Base-by-base conservation (phyloP, 805 yeast genomes). In the Crinitomyces ghanaensis region DNA sequence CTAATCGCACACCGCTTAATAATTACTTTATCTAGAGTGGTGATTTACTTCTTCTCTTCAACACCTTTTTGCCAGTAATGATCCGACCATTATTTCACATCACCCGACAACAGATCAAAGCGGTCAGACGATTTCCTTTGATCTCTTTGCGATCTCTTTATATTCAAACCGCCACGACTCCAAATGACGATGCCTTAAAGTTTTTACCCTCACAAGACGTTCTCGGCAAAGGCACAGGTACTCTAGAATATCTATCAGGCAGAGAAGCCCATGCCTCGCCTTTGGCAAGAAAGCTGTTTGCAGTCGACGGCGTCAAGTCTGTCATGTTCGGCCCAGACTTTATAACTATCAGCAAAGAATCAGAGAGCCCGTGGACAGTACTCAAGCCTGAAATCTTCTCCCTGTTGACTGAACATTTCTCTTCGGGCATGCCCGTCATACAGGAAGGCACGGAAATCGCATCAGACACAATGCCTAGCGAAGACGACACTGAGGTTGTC, bases 131-230 rank as follows among this genome's bases (percentile, higher is more conserved):
- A n/a, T n/a, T n/a, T n/a, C n/a, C n/a, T n/a, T n/a, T n/a, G n/a
- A n/a, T n/a, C n/a, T 4, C 6, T 11, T 5, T 28, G 12, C 31
- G 49, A 23, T 32, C 35, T n/a, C 38, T 56, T 40, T 56, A 51
- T 37, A 84, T 84, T 28, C 93, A 82, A 52, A 84, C 95, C 0
- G 75, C 78, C 21, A 72, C 76, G 19, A 84, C 95, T 0, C 95
- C 95, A 2, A 84, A 84, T 51, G 86, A 75, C 34, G 75, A 81
- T 45, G 95, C 95, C 0, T 57, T 84, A 36, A 84, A 84, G 62
- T 84, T 84, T 47, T 54, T 82, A 20, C 94, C 95, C 1, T 75
- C 84, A 8, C 72, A 68, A 56, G 62, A 64, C 28, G 70, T 83
- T n/a, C 59, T 83, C 12, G 78, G 78, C 2, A 65, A 62, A 14